Percentiles rank a stretch among this genome's conserved stretches.
Conservation (phyloP, 2,329 filamentous ascomycete genomes). For the Gyromitra esculenta region DNA sequence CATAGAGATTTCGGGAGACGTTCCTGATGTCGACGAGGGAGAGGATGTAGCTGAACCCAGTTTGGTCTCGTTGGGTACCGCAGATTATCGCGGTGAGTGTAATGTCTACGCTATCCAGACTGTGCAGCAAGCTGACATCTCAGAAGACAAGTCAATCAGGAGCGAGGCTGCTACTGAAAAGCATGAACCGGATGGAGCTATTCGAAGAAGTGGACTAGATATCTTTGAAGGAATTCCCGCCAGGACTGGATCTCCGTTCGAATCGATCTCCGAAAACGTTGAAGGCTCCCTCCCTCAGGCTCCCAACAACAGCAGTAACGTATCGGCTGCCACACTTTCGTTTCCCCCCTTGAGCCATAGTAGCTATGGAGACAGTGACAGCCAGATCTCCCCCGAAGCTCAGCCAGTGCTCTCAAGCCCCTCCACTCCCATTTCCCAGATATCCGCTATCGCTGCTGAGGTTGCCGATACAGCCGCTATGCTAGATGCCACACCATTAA, state of each 20-base stretch:
- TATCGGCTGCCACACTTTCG: not conserved
- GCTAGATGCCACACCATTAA: slow-evolving; percentile 1
- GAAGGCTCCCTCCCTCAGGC: not conserved
- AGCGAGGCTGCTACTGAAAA: not conserved
- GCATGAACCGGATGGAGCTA: not conserved
- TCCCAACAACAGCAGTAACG: not conserved
- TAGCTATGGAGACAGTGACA: not conserved
- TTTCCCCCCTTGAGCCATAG: not conserved
- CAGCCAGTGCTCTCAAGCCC: not conserved
- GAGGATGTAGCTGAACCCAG: not conserved
- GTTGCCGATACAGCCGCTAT: slow-evolving; percentile 20
- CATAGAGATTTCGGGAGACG: not conserved
- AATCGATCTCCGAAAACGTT: not conserved
- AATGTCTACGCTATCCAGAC: not conserved
- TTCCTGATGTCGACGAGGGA: not conserved
- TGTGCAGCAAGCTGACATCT: slow-evolving; percentile 4
- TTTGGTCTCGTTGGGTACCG: not conserved
- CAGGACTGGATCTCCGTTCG: not conserved
- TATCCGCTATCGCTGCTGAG: slow-evolving; percentile 28
- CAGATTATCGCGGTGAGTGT: slow-evolving; percentile 1
- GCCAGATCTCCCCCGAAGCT: not conserved
- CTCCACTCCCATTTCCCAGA: slow-evolving; percentile 13
- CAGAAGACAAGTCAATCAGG: not conserved
- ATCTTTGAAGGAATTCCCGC: too few species aligned
- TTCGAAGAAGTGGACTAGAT: not conserved